These are phyloP conservation scores for Albizia julibrissin DNA, from an alignment of 306 rosid genomes.

Conservation along the genomic window DNA sequence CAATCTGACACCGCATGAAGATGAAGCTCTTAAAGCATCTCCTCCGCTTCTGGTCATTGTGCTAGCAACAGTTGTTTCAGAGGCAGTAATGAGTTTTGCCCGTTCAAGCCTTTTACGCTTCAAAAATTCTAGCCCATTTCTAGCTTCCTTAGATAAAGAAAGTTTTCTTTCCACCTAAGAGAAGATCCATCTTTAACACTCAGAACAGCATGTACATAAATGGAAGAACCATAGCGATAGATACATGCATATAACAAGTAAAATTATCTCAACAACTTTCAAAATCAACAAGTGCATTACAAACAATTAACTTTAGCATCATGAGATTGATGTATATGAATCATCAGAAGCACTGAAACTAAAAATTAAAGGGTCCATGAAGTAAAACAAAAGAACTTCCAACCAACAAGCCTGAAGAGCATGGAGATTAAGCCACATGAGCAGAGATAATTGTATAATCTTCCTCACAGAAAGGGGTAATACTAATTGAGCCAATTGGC, in stretches of 20 bases:
- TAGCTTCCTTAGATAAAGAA: slow-evolving; percentile 68
- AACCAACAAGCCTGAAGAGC: slow-evolving; percentile 9
- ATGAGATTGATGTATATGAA: slow-evolving; percentile 11
- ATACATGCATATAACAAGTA: slow-evolving; percentile 1
- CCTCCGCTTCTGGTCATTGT: slow-evolving; percentile 90
- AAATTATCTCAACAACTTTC: neutral
- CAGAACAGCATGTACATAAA: slow-evolving; percentile 15
- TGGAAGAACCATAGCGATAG: neutral
- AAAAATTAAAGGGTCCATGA: neutral
- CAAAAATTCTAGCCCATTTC: slow-evolving; percentile 72
- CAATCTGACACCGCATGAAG: slow-evolving; percentile 68
- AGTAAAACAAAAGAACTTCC: slow-evolving; percentile 14
- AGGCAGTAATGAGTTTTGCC: slow-evolving; percentile 45
- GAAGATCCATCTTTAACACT: slow-evolving; percentile 18
- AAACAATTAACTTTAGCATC: neutral
- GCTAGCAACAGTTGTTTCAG: slow-evolving; percentile 51
- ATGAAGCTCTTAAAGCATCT: slow-evolving; percentile 77
- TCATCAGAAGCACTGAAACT: neutral
- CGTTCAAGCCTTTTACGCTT: slow-evolving; percentile 83
- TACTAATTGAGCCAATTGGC: neutral
- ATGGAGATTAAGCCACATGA: neutral
- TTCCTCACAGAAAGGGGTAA: neutral
- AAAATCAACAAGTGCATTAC: slow-evolving; percentile 19
- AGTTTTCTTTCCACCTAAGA: slow-evolving; percentile 88
- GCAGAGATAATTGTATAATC: neutral